Evolutionary conservation across 352 stramenopile species (phyloP), one percentile per base, ranked within the genome.

Genomic region (Blastocystis sp.): DNA sequence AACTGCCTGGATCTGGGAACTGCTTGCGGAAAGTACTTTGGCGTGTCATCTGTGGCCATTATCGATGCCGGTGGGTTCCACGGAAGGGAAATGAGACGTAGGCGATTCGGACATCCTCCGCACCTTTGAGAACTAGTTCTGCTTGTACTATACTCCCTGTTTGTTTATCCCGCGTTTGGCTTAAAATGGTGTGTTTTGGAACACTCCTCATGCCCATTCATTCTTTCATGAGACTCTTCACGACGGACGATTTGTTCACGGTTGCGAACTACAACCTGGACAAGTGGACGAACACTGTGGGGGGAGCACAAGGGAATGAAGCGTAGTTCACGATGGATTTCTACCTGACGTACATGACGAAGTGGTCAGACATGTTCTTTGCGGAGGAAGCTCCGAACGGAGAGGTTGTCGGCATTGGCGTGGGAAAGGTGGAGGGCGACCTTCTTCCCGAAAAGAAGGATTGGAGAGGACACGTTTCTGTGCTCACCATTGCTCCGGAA

Each of bases 21-120:
- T 90, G 96, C 97, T 74, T 99, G 96, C 90, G 96, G 96, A 90
- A 98, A 99, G 91, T 98, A 98, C 92, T 99, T 98, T 94, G 94
- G 96, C 89, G 96, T 98, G 81, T 98, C 95, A 62, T 94, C 96
- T 78, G 92, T 99, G 86, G 94, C 92, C 88, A 94, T 99, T 90
- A 93, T 97, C 64, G 96, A 99, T 91, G 93, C 92, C 65, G 97
- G 97, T 88, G 14, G 14, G 62, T 69, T 5, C n/a, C 40, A 17
- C 40, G 40, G 7, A 17, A 17, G 28, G 7, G 28, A 17, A 1
- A 14, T 69, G 28, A 69, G 5, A 14, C 0, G 14, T 69, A 69
- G 62, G 62, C 93, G 97, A 99, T 92, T 98, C 95, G 80, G 97
- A 99, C 93, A 99, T 99, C 91, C 91, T 99, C 88, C 92, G 65